Percentiles rank a stretch among this genome's conserved stretches.
These are phyloP conservation scores for Macadamia tetraphylla DNA, from an alignment of 164 flowering plant genomes.

Conservation along the genomic window DNA sequence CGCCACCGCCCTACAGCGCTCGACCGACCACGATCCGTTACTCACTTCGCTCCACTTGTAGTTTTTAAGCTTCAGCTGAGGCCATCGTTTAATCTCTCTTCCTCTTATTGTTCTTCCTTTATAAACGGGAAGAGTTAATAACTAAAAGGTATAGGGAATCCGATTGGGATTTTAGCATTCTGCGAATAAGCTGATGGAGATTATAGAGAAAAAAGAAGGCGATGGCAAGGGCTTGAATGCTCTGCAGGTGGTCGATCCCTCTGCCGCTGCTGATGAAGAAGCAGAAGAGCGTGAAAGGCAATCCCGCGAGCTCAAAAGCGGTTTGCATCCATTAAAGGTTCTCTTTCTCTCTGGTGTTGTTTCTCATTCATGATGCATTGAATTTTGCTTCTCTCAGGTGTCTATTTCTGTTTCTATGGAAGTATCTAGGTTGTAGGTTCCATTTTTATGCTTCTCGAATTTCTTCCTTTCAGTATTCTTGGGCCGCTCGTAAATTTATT, in stretches of 20 bases:
- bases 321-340: slow-evolving; percentile 85
- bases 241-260: slow-evolving; percentile 10
- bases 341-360: background rate
- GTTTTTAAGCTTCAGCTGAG: no score
- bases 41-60: no score
- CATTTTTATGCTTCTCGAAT: no score
- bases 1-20: no score
- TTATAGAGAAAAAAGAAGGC: slow-evolving; percentile 30
- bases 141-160: background rate
- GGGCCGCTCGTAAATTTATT: background rate
- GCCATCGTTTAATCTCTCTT: background rate
- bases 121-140: background rate
- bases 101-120: background rate
- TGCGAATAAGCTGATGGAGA: slow-evolving; percentile 10
- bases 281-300: slow-evolving; percentile 56
- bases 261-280: slow-evolving; percentile 22
- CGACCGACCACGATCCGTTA: no score
- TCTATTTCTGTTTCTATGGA: background rate
- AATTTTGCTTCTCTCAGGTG: background rate
- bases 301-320: slow-evolving; percentile 75
- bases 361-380: background rate
- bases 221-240: slow-evolving; percentile 11
- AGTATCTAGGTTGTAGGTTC: no score
- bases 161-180: background rate
- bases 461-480: background rate